A percentile compares a stretch with the other conserved stretches of the same genome.
phyloP scores from a whole-genome alignment of 495 filamentous ascomycete genomes.

The Podospora pseudopauciseta region DNA sequence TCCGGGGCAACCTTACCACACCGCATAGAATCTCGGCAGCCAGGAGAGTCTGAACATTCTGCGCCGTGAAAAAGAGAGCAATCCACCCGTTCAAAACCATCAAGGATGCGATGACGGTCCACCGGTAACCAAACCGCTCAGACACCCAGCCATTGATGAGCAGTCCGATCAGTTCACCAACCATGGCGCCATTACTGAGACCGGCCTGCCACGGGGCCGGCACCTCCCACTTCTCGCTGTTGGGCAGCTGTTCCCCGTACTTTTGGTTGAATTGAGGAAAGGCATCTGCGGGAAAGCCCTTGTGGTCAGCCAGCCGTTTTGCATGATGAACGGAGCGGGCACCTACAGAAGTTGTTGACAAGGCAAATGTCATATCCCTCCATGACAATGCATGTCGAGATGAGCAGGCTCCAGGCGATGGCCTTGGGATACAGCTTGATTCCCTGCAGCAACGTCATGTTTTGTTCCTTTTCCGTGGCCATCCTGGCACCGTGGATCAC shows the following conservation, averaged over 20 bases:
- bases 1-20: constrained; percentile 38
- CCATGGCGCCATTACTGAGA: constrained; percentile 57
- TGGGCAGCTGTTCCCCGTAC: constrained; percentile 55
- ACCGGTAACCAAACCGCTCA: constrained; percentile 68
- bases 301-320: background rate
- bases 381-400: constrained; percentile 62
- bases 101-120: constrained; percentile 68
- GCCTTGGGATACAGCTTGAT: constrained; percentile 54
- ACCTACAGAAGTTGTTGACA: constrained; percentile 55
- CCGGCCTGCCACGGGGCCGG: constrained; percentile 74
- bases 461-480: constrained; percentile 53
- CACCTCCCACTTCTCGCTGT: constrained; percentile 60
- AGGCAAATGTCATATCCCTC: constrained; percentile 61
- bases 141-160: constrained; percentile 73
- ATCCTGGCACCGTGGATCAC: constrained; percentile 45
- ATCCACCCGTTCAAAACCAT: constrained; percentile 64
- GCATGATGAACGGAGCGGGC: background rate
- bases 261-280: constrained; percentile 63
- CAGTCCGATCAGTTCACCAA: constrained; percentile 72
- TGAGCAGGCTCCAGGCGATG: constrained; percentile 57
- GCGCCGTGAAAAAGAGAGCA: constrained; percentile 72
- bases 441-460: constrained; percentile 52
- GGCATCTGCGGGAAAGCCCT: constrained; percentile 33
- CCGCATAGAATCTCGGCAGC: constrained; percentile 74
- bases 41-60: constrained; percentile 63